Percentiles rank a stretch among this genome's conserved stretches.
Evolutionary conservation across 1,139 yeast species (phyloP).

Genomic region (Candida glucosophila): DNA sequence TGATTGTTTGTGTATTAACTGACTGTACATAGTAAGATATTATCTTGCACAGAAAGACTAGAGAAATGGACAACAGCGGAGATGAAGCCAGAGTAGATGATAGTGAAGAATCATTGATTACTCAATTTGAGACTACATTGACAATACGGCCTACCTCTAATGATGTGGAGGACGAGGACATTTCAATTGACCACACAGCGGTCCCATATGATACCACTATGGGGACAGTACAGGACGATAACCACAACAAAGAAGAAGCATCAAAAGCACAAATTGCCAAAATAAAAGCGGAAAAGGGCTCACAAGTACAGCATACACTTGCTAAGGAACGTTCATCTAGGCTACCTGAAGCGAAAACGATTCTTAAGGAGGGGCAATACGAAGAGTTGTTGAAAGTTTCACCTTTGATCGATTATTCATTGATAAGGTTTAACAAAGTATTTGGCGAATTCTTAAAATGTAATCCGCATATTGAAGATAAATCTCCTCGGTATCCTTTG

Average conservation of each 20-base stretch:
- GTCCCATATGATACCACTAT: slow-evolving; percentile 21
- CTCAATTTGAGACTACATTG: slow-evolving; percentile 41
- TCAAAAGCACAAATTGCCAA: too few relatives aligned
- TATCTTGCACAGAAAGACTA: too few relatives aligned
- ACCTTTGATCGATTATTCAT: slow-evolving; percentile 23
- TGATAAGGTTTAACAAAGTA: slow-evolving; percentile 31
- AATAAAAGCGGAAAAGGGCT: background rate
- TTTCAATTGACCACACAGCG: slow-evolving; percentile 38
- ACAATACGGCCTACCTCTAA: slow-evolving; percentile 34
- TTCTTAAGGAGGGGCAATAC: slow-evolving; percentile 6
- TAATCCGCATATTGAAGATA: slow-evolving; percentile 47
- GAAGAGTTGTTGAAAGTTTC: slow-evolving; percentile 24
- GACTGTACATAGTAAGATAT: too few relatives aligned
- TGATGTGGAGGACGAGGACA: slow-evolving; percentile 29
- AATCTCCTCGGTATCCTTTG: slow-evolving; percentile 37
- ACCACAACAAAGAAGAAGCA: too few relatives aligned
- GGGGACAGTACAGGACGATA: slow-evolving; percentile 8
- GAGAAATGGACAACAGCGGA: slow-evolving; percentile 8
- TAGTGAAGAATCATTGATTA: slow-evolving; percentile 38
- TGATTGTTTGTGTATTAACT: too few relatives aligned
- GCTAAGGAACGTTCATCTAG: background rate
- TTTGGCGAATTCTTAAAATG: slow-evolving; percentile 42
- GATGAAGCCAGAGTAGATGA: slow-evolving; percentile 14
- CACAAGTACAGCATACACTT: too few relatives aligned
- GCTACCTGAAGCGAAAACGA: too few relatives aligned